These are phyloP conservation scores for Pleodorina starrii DNA, from an alignment of 139 green algal genomes.

Conservation along the genomic window DNA sequence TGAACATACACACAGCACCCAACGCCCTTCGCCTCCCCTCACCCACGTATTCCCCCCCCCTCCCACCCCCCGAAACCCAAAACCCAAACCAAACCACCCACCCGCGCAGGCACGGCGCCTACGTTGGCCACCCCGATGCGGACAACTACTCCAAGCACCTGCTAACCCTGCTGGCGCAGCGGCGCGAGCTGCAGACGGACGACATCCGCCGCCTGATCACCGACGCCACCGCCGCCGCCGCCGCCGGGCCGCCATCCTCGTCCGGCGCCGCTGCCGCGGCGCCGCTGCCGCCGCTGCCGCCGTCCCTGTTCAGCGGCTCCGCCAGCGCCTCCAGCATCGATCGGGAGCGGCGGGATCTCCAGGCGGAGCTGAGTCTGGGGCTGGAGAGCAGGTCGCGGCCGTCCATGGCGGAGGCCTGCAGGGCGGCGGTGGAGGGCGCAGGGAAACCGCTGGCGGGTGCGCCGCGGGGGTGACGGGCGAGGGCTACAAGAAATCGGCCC, in stretches of 20 bases:
- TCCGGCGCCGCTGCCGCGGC: not conserved
- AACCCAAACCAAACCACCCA: not conserved
- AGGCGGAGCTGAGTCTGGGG: slow-evolving; percentile 43
- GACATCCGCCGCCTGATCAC: slow-evolving; percentile 26
- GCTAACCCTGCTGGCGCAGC: slow-evolving; percentile 57
- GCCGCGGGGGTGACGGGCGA: not conserved
- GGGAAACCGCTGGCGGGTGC: slow-evolving; percentile 52
- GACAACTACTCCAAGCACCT: slow-evolving; percentile 49
- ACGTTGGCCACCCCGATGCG: slow-evolving; percentile 36
- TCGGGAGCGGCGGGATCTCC: slow-evolving; percentile 47
- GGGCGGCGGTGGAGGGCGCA: slow-evolving; percentile 9
- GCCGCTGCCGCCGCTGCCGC: not conserved
- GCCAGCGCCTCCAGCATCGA: slow-evolving; percentile 44
- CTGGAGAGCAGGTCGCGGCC: slow-evolving; percentile 22
- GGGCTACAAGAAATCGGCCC: not conserved
- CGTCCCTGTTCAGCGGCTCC: slow-evolving; percentile 17
- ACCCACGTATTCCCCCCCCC: not conserved
- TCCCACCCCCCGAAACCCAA: not conserved
- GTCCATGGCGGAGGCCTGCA: slow-evolving; percentile 5
- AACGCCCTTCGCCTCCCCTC: too few relatives aligned
- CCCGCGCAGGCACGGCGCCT: slow-evolving; percentile 6
- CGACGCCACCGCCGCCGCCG: not conserved
- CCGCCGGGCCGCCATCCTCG: too few relatives aligned
- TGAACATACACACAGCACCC: too few relatives aligned
- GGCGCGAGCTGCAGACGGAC: slow-evolving; percentile 53